A percentile compares a stretch with the other conserved stretches of the same genome.
phyloP scores from a whole-genome alignment of 2,329 filamentous ascomycete species.

The Colletotrichum sp. region DNA sequence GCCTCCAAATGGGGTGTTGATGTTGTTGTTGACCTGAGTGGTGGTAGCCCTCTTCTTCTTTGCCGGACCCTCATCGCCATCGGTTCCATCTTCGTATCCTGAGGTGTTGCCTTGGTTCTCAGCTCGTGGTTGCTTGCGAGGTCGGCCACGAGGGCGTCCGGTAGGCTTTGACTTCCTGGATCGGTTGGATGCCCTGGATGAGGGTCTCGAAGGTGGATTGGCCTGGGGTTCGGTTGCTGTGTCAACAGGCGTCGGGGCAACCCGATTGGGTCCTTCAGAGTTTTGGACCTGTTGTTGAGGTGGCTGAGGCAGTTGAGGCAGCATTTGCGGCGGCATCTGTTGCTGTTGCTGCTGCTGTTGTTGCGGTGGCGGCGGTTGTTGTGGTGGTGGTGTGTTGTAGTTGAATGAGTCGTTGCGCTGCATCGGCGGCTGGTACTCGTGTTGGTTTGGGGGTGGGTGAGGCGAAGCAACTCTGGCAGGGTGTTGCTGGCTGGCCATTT shows the following conservation, averaged over 20 bases:
- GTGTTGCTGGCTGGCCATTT: conserved; percentile 44
- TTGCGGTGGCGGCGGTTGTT: neutral
- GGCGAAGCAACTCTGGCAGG: conserved; percentile 40
- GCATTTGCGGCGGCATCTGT: conserved; percentile 19
- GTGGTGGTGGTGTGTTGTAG: neutral
- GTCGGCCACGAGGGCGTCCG: conserved; percentile 60
- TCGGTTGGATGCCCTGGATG: conserved; percentile 63
- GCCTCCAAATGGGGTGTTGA: conserved; percentile 73
- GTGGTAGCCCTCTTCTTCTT: conserved; percentile 82
- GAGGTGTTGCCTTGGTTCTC: conserved; percentile 70
- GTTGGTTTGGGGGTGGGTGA: conserved; percentile 24
- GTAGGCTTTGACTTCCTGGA: conserved; percentile 47
- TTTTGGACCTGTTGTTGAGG: conserved; percentile 16
- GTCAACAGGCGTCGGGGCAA: conserved; percentile 36
- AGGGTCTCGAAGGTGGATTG: conserved; percentile 59
- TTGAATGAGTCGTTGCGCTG: conserved; percentile 15
- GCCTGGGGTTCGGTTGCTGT: conserved; percentile 30
- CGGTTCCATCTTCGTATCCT: conserved; percentile 71
- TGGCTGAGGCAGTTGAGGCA: neutral
- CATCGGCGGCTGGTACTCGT: conserved; percentile 12
- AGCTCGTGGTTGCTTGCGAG: conserved; percentile 54
- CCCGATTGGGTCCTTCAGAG: conserved; percentile 34
- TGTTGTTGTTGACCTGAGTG: conserved; percentile 74
- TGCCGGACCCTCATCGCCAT: conserved; percentile 59
- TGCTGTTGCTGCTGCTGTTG: neutral